Conservation (phyloP, 371 early-diverging fungal species). For the Syncephalastrum contaminatum region DNA sequence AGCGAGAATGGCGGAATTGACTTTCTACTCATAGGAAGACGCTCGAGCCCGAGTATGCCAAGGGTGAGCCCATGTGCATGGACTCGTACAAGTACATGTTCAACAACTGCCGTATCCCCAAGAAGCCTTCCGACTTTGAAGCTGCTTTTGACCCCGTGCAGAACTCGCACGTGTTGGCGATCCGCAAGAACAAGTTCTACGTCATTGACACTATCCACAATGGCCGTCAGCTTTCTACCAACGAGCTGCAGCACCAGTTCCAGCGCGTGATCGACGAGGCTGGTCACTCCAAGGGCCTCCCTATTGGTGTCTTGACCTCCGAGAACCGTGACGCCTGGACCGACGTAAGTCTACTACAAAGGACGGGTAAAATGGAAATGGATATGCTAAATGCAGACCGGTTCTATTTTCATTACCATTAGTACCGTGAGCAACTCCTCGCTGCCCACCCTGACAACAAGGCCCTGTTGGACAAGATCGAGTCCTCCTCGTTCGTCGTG, state of each 20-base stretch:
- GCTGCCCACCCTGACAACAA: conserved; percentile 71
- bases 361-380: neutral
- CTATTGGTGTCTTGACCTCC: conserved; percentile 87
- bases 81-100: conserved; percentile 95
- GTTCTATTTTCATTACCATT: conserved; percentile 7
- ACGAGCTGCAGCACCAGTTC: conserved; percentile 81
- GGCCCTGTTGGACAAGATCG: conserved; percentile 73
- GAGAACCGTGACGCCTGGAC: conserved; percentile 95
- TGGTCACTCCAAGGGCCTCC: conserved; percentile 66
- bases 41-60: conserved; percentile 83
- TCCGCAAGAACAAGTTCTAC: conserved; percentile 91
- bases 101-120: conserved; percentile 92
- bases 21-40: conserved; percentile 49
- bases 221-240: conserved; percentile 80
- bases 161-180: conserved; percentile 85
- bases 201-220: conserved; percentile 71
- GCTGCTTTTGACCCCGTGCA: conserved; percentile 72
- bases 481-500: conserved; percentile 80
- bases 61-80: conserved; percentile 82
- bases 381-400: neutral
- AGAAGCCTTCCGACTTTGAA: conserved; percentile 80
- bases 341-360: conserved; percentile 52
- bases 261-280: conserved; percentile 75
- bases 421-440: conserved; percentile 62
- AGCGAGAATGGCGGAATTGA: neutral